phyloP scores from a whole-genome alignment of 73 alveolate genomes.

The Paramecium tetraurelia region DNA sequence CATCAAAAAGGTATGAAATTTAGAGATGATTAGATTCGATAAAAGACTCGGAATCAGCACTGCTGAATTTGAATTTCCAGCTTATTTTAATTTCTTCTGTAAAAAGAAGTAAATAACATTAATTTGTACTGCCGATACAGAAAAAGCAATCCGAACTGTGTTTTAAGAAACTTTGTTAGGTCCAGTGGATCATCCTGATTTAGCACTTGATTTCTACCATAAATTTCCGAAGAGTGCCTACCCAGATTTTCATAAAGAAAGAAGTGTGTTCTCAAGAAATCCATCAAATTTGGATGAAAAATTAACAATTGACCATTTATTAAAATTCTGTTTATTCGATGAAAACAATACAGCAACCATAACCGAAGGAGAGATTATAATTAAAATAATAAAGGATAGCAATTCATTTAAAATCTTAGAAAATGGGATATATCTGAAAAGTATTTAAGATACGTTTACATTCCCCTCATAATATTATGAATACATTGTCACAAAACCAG shows the following conservation, averaged over 20 bases:
- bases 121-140: constrained; percentile 47
- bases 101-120: constrained; percentile 45
- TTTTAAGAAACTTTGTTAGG: constrained; percentile 58
- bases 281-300: constrained; percentile 31
- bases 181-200: constrained; percentile 48
- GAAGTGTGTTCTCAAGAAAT: constrained; percentile 55
- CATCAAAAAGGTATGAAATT: constrained; percentile 19
- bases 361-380: not conserved
- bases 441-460: constrained; percentile 9
- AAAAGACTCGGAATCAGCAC: constrained; percentile 50
- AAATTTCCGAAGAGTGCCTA: constrained; percentile 49
- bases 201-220: constrained; percentile 41
- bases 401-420: constrained; percentile 36
- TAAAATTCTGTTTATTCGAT: constrained; percentile 49
- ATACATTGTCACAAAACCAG: constrained; percentile 34
- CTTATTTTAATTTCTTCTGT: constrained; percentile 52
- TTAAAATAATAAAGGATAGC: constrained; percentile 24
- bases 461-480: constrained; percentile 36
- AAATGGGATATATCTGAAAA: constrained; percentile 37
- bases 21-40: constrained; percentile 7
- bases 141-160: constrained; percentile 49
- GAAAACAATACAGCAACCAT: constrained; percentile 21
- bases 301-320: constrained; percentile 44
- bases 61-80: constrained; percentile 65
- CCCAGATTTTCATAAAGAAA: constrained; percentile 63